Conservation (phyloP, 2,329 filamentous ascomycete genomes). For the Penicillium palitans region DNA sequence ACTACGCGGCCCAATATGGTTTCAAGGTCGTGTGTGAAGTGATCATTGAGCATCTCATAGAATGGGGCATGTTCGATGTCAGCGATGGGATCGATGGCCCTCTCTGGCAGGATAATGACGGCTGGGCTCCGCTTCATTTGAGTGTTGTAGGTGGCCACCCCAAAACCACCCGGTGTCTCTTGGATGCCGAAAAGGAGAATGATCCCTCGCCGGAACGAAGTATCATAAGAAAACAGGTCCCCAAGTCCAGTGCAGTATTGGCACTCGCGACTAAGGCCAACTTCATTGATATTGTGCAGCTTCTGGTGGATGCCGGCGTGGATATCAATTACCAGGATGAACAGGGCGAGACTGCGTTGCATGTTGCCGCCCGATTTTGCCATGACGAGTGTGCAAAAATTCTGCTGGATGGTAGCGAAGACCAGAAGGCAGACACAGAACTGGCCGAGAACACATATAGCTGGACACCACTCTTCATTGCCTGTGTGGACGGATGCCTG, state of each 20-base stretch:
- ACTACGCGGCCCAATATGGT: conserved; percentile 93
- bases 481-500: conserved; percentile 83
- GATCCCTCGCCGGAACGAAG: conserved; percentile 63
- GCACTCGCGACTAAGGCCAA: conserved; percentile 86
- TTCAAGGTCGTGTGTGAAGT: conserved; percentile 87
- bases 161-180: conserved; percentile 75
- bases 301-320: conserved; percentile 85
- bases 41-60: conserved; percentile 83
- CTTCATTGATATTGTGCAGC: conserved; percentile 77
- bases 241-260: conserved; percentile 83
- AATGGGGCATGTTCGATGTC: conserved; percentile 84
- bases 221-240: conserved; percentile 66
- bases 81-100: conserved; percentile 81
- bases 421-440: conserved; percentile 74
- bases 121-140: conserved; percentile 85
- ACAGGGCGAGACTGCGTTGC: conserved; percentile 85
- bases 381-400: conserved; percentile 77
- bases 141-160: conserved; percentile 90
- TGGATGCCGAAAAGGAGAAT: conserved; percentile 78
- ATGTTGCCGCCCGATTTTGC: conserved; percentile 86
- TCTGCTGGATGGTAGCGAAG: conserved; percentile 67
- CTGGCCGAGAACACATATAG: conserved; percentile 79
- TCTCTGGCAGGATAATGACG: conserved; percentile 89
- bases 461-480: conserved; percentile 95
- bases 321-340: conserved; percentile 93